Percentiles rank a stretch among this genome's conserved stretches.
These are phyloP conservation scores for Colletotrichum horii DNA, from an alignment of 2,329 filamentous ascomycete genomes.

Conservation along the genomic window DNA sequence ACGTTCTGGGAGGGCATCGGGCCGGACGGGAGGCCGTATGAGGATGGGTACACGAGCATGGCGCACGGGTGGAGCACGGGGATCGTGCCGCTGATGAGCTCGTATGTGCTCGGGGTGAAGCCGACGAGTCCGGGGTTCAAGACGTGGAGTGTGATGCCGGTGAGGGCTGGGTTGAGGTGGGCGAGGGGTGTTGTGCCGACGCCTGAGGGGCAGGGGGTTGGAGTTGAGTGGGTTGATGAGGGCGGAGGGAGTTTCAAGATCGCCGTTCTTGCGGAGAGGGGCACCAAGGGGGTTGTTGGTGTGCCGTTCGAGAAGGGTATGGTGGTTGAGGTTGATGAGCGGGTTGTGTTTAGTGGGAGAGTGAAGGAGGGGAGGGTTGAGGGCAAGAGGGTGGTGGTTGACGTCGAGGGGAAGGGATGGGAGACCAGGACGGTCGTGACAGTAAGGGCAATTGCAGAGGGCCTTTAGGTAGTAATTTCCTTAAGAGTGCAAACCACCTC, in stretches of 20 bases:
- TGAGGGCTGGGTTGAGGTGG: slow-evolving; percentile 42
- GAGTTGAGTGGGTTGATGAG: slow-evolving; percentile 40
- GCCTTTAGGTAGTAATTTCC: neutral
- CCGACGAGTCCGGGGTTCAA: slow-evolving; percentile 49
- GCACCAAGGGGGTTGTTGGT: slow-evolving; percentile 31
- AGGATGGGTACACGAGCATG: slow-evolving; percentile 51
- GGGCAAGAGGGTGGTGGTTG: neutral
- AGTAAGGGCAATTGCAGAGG: neutral
- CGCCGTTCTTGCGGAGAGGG: slow-evolving; percentile 33
- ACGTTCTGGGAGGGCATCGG: slow-evolving; percentile 60
- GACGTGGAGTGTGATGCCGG: slow-evolving; percentile 44
- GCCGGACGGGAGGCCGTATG: slow-evolving; percentile 44
- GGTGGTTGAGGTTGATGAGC: slow-evolving; percentile 24
- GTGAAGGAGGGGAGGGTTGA: neutral
- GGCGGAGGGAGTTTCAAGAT: slow-evolving; percentile 27
- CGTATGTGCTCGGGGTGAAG: slow-evolving; percentile 51
- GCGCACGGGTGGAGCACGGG: slow-evolving; percentile 59
- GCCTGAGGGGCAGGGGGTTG: slow-evolving; percentile 37
- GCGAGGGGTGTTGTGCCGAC: slow-evolving; percentile 49
- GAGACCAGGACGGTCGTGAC: neutral
- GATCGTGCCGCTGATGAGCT: slow-evolving; percentile 50
- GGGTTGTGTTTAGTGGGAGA: slow-evolving; percentile 14
- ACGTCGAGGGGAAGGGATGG: slow-evolving; percentile 1
- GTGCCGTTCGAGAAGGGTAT: slow-evolving; percentile 23
- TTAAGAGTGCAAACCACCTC: neutral